These are phyloP conservation scores for Lophiotrema nucula DNA, from an alignment of 495 filamentous ascomycete species.

Conservation along the genomic window DNA sequence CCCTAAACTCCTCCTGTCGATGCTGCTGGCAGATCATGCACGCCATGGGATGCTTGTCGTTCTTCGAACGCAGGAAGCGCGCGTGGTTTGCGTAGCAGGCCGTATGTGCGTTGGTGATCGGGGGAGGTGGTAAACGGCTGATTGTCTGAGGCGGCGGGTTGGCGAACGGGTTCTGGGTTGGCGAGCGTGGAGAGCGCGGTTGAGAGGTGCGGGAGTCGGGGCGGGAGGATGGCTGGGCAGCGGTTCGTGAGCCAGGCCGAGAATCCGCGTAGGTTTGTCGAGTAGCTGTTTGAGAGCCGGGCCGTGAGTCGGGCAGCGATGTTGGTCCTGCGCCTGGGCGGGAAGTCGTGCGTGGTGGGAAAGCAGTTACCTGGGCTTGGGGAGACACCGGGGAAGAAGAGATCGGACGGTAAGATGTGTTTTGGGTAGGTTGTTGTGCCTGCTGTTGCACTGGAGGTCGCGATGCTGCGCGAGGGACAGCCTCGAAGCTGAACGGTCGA, in stretches of 20 bases:
- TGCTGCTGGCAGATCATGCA: conserved; percentile 17
- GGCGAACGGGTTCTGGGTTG: background rate
- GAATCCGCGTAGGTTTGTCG: background rate
- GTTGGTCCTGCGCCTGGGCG: background rate
- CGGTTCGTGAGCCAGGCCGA: background rate
- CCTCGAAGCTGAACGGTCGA: background rate
- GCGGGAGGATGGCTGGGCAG: background rate
- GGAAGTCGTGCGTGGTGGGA: conserved; percentile 6
- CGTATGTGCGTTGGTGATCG: conserved; percentile 9
- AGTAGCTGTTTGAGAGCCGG: background rate
- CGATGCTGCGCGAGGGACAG: background rate
- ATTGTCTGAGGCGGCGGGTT: background rate
- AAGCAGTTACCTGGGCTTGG: background rate
- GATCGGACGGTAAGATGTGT: too few relatives aligned
- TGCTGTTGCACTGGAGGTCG: too few relatives aligned
- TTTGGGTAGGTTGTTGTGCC: too few relatives aligned
- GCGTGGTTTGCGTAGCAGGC: conserved; percentile 18
- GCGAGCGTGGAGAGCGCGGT: background rate
- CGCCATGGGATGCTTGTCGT: background rate
- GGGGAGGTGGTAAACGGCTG: background rate
- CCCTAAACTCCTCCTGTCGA: background rate
- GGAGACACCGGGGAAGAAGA: too few relatives aligned
- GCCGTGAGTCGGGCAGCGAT: background rate
- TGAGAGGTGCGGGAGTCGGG: background rate
- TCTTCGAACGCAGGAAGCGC: background rate